phyloP scores from a whole-genome alignment of 495 filamentous ascomycete genomes.

The Hyaloscypha bicolor region DNA sequence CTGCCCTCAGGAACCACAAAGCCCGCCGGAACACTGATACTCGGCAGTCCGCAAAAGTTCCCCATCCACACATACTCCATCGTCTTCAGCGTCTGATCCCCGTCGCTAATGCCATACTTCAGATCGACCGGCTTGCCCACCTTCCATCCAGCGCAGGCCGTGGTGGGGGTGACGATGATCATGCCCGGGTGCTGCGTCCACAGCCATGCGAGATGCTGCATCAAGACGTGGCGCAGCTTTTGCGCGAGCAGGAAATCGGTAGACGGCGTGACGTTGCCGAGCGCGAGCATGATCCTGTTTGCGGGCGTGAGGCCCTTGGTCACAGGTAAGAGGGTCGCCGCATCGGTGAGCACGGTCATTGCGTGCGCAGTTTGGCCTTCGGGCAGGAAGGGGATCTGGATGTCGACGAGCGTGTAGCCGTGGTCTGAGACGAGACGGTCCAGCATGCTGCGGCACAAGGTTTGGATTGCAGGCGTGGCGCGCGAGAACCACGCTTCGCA shows the following conservation, averaged over 20 bases:
- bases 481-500: slow-evolving; percentile 72
- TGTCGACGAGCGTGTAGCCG: slow-evolving; percentile 70
- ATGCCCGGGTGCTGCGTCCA: slow-evolving; percentile 74
- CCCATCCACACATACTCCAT: slow-evolving; percentile 92
- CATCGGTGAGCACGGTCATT: slow-evolving; percentile 79
- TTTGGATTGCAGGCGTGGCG: slow-evolving; percentile 63
- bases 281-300: slow-evolving; percentile 70
- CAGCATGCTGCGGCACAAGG: slow-evolving; percentile 60
- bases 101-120: slow-evolving; percentile 72
- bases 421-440: slow-evolving; percentile 56
- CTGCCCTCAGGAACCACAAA: slow-evolving; percentile 49
- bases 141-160: slow-evolving; percentile 72
- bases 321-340: slow-evolving; percentile 43
- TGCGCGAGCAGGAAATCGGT: slow-evolving; percentile 74
- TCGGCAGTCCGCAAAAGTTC: slow-evolving; percentile 79
- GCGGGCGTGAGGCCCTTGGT: slow-evolving; percentile 60
- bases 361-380: slow-evolving; percentile 79
- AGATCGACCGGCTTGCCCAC: slow-evolving; percentile 52
- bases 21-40: slow-evolving; percentile 74
- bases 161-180: slow-evolving; percentile 78
- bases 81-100: slow-evolving; percentile 67
- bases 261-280: slow-evolving; percentile 64
- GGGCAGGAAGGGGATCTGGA: slow-evolving; percentile 73
- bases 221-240: slow-evolving; percentile 72
- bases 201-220: slow-evolving; percentile 78